Base-by-base conservation (phyloP, 192 early-diverging fungal species). In the Geranomyces variabilis region DNA sequence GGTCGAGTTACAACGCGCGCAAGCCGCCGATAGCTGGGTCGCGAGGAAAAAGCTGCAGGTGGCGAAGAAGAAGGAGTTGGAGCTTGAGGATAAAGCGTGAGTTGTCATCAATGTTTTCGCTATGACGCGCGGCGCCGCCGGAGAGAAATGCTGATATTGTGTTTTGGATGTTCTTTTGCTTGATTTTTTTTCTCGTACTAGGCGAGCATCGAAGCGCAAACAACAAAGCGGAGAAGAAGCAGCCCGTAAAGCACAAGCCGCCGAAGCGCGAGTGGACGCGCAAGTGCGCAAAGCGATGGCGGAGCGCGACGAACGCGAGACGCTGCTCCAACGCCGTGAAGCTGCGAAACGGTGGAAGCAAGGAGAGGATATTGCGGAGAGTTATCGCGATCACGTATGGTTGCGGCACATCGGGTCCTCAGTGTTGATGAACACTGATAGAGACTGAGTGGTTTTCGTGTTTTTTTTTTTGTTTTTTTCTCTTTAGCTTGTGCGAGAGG, bases 71-170 rank as follows among this genome's bases (percentile, higher is more conserved):
- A 77, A 79, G 47, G 63, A 71, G 34, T 31, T 80, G 22, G 77
- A 81, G 69, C 56, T 45, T 36, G 62, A 78, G 69, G 72, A 77
- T 73, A 70, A 73, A 56, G 45, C 56, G 82, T 84, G 48, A 49
- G 74, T 48, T n/a, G n/a, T n/a, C n/a, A n/a, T n/a, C n/a, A n/a
- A n/a, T n/a, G n/a, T n/a, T n/a, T n/a, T n/a, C n/a, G n/a, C n/a
- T n/a, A n/a, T n/a, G n/a, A n/a, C n/a, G n/a, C n/a, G n/a, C n/a
- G n/a, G n/a, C n/a, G n/a, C n/a, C n/a, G n/a, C n/a, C n/a, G n/a
- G n/a, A n/a, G n/a, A n/a, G n/a, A n/a, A n/a, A n/a, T n/a, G 46
- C 19, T 47, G 19, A 12, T 14, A 19, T 47, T 12, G 46, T 47
- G 2, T 9, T 34, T 17, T 71, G 41, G 64, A 22, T 12, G 19